These are phyloP conservation scores for Hanseniaspora singularis DNA, from an alignment of 805 yeast species.

Conservation along the genomic window DNA sequence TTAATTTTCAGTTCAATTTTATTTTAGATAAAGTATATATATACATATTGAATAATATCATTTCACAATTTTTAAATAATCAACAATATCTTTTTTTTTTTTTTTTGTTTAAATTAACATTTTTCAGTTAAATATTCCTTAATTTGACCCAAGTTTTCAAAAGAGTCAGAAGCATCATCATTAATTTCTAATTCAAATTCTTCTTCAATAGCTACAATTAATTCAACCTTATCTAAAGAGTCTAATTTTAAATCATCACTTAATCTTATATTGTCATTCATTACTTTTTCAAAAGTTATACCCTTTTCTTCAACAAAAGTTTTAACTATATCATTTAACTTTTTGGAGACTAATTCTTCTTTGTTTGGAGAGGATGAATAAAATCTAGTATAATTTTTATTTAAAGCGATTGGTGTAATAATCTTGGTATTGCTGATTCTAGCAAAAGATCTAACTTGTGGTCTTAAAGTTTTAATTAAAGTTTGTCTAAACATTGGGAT, in stretches of 20 bases:
- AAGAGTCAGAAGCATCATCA: slow-evolving; percentile 15
- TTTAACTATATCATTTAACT: background rate
- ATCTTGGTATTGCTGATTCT: too few relatives aligned
- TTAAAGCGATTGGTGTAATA: background rate
- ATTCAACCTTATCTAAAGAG: slow-evolving; percentile 89
- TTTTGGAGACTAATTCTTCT: slow-evolving; percentile 4
- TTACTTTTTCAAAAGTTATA: background rate
- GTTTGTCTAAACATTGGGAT: background rate
- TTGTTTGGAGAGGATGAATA: slow-evolving; percentile 4
- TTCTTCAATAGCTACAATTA: slow-evolving; percentile 91
- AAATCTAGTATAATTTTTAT: background rate
- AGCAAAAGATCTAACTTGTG: background rate
- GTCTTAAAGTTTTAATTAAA: background rate
- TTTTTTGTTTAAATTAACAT: background rate
- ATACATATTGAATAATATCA: too few relatives aligned
- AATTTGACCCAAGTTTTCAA: slow-evolving; percentile 13
- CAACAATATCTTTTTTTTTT: background rate
- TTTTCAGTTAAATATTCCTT: slow-evolving; percentile 9
- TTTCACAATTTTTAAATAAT: too few relatives aligned
- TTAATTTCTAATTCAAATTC: slow-evolving; percentile 35
- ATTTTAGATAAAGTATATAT: too few relatives aligned
- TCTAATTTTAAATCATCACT: slow-evolving; percentile 32
- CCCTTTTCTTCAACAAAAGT: slow-evolving; percentile 2
- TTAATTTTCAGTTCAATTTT: too few relatives aligned
- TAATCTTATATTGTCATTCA: slow-evolving; percentile 4